Conservation (phyloP, 768 basidiomycete species). For the Pulveroboletus frians region DNA sequence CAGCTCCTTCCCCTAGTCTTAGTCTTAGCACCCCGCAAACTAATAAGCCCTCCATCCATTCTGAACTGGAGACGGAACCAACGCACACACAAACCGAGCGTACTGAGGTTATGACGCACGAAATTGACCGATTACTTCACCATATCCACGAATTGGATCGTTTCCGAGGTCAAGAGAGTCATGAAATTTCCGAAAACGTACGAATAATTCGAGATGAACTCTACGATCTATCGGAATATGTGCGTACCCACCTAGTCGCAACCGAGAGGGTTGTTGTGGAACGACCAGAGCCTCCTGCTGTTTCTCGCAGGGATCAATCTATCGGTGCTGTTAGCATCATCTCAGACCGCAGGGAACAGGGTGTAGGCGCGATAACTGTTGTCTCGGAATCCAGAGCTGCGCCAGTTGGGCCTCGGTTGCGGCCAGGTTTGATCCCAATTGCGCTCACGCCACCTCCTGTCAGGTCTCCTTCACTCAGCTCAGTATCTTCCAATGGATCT, state of each 20-base stretch:
- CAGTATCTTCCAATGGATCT: constrained; percentile 33
- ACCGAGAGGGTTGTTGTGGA: constrained; percentile 15
- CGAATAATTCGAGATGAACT: constrained; percentile 67
- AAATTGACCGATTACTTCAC: constrained; percentile 46
- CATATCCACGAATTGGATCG: constrained; percentile 62
- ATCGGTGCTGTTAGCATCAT: constrained; percentile 41
- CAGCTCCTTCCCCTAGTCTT: constrained; percentile 41
- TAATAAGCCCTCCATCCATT: constrained; percentile 44
- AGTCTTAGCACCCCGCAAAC: constrained; percentile 48
- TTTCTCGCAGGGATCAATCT: constrained; percentile 36
- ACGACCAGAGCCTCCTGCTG: constrained; percentile 10
- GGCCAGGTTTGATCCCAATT: constrained; percentile 28
- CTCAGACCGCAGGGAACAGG: constrained; percentile 37
- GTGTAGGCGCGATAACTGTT: constrained; percentile 42
- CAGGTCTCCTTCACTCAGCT: constrained; percentile 38
- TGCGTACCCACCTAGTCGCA: constrained; percentile 38
- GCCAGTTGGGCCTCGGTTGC: constrained; percentile 25
- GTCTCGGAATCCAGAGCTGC: constrained; percentile 30
- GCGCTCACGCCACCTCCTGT: constrained; percentile 41
- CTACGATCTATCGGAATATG: constrained; percentile 52
- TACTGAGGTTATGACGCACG: constrained; percentile 44
- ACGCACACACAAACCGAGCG: constrained; percentile 36
- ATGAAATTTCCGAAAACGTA: constrained; percentile 62
- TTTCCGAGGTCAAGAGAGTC: constrained; percentile 56
- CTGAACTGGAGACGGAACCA: constrained; percentile 40